These are phyloP conservation scores for Penicillium nordicum DNA, from an alignment of 2,329 filamentous ascomycete species.

Conservation along the genomic window DNA sequence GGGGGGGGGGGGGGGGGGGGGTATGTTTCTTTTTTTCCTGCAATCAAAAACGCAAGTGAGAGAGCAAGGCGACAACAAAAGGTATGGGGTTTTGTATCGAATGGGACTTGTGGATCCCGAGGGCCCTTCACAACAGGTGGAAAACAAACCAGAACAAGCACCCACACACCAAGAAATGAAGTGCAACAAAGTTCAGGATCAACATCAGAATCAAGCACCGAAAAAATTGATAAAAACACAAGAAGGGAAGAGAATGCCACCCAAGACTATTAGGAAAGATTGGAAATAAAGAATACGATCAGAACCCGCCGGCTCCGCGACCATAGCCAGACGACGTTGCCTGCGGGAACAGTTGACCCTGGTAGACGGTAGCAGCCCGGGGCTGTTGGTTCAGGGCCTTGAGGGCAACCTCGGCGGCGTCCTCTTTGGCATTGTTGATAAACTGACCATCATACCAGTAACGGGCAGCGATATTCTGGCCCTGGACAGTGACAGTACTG, in stretches of 20 bases:
- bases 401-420: slow-evolving; percentile 77
- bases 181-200: not conserved
- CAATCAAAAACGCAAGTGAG: slow-evolving; percentile 3
- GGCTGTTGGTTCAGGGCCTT: slow-evolving; percentile 32
- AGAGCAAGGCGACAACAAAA: not conserved
- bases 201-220: not conserved
- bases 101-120: slow-evolving; percentile 4
- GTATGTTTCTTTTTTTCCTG: slow-evolving; percentile 1
- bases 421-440: slow-evolving; percentile 82
- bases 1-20: no score
- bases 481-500: slow-evolving; percentile 69
- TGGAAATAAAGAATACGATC: slow-evolving; percentile 25
- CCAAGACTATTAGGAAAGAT: slow-evolving; percentile 23
- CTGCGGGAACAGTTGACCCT: slow-evolving; percentile 24
- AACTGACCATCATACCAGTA: slow-evolving; percentile 92
- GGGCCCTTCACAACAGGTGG: slow-evolving; percentile 3
- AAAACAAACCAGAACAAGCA: slow-evolving; percentile 7
- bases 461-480: slow-evolving; percentile 64
- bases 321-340: slow-evolving; percentile 15
- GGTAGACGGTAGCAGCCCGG: slow-evolving; percentile 22
- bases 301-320: slow-evolving; percentile 26
- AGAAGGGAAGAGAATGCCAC: slow-evolving; percentile 21
- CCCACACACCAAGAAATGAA: slow-evolving; percentile 4
- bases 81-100: not conserved
- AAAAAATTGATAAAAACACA: slow-evolving; percentile 14